phyloP scores from a whole-genome alignment of 2,329 filamentous ascomycete species.

The Pestalotiopsis fici region DNA sequence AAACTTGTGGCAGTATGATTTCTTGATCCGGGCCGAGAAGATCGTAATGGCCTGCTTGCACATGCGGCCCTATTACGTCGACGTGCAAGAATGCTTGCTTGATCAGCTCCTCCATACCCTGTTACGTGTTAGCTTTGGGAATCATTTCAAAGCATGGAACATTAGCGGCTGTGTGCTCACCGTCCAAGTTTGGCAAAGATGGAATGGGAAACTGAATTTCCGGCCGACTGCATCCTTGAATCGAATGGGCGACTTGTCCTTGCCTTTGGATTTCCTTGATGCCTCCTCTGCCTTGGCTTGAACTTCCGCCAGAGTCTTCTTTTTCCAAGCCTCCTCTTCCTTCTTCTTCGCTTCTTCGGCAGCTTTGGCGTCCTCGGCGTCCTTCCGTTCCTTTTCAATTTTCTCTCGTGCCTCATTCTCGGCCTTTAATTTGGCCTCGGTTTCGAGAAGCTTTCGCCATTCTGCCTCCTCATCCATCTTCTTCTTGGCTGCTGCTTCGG shows the following conservation, averaged over 20 bases:
- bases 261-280: slow-evolving; percentile 47
- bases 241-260: slow-evolving; percentile 74
- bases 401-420: slow-evolving; percentile 44
- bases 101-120: slow-evolving; percentile 87
- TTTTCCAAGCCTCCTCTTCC: slow-evolving; percentile 56
- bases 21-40: slow-evolving; percentile 77
- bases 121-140: not conserved
- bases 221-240: slow-evolving; percentile 91
- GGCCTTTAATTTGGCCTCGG: slow-evolving; percentile 37
- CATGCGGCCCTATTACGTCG: slow-evolving; percentile 73
- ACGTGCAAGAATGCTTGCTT: slow-evolving; percentile 82
- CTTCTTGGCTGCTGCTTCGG: slow-evolving; percentile 36
- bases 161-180: slow-evolving; percentile 49
- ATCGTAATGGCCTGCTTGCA: slow-evolving; percentile 79
- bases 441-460: slow-evolving; percentile 47
- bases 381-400: slow-evolving; percentile 32
- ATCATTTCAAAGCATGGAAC: slow-evolving; percentile 21
- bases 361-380: slow-evolving; percentile 22
- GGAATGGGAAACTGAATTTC: slow-evolving; percentile 90
- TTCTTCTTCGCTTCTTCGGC: slow-evolving; percentile 44
- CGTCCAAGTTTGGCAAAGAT: slow-evolving; percentile 81
- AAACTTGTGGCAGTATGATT: slow-evolving; percentile 79
- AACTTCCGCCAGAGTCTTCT: slow-evolving; percentile 47
- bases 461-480: slow-evolving; percentile 37
- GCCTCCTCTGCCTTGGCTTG: slow-evolving; percentile 46